Percentiles rank a stretch among this genome's conserved stretches.
phyloP scores from a whole-genome alignment of 257 asterid genomes.

The Solanum virginianum region DNA sequence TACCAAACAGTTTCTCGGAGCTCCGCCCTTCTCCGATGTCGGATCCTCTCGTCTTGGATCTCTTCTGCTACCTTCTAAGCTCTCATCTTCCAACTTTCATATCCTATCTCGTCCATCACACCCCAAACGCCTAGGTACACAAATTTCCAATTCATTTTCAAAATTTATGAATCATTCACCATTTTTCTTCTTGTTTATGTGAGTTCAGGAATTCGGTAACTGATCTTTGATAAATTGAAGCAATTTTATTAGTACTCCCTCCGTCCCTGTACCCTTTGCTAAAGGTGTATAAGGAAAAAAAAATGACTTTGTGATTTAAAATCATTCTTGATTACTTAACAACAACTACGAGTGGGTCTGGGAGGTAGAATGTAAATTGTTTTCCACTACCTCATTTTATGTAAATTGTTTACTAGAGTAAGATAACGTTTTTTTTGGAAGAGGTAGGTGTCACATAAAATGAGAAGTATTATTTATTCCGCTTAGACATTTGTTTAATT shows the following conservation, averaged over 20 bases:
- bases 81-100: conserved; percentile 26
- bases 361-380: no score
- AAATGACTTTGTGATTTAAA: no score
- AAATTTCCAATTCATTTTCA: background rate
- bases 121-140: conserved; percentile 54
- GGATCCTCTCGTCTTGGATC: conserved; percentile 48
- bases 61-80: conserved; percentile 29
- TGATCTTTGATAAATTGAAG: background rate
- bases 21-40: conserved; percentile 25
- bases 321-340: no score
- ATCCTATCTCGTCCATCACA: conserved; percentile 44
- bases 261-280: no score
- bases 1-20: conserved; percentile 56
- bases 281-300: no score
- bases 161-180: background rate
- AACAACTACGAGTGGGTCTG: no score
- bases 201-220: background rate
- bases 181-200: background rate
- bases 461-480: background rate
- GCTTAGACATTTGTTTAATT: background rate
- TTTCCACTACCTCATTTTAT: no score
- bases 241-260: background rate
- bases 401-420: no score
- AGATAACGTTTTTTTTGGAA: no score
- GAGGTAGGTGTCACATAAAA: no score